Evolutionary conservation across 1,284 basidiomycete genomes (phyloP).

Genomic region (Trichosporon coremiiforme): DNA sequence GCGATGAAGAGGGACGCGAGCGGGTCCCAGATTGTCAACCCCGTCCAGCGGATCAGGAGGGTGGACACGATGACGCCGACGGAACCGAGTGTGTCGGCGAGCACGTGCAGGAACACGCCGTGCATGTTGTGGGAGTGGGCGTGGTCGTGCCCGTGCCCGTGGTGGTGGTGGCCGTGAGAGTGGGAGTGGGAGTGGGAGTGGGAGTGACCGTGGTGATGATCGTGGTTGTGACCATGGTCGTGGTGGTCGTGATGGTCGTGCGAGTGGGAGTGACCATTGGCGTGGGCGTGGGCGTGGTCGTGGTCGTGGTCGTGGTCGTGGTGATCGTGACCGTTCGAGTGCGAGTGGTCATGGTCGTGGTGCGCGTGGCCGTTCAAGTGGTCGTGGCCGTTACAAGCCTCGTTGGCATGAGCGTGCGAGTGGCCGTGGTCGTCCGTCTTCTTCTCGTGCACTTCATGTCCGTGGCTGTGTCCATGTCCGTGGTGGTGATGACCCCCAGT

Average conservation of each 20-base stretch:
- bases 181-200: slow-evolving; percentile 21
- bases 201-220: not conserved
- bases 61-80: slow-evolving; percentile 99
- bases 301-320: slow-evolving; percentile 47
- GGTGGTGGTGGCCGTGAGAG: slow-evolving; percentile 44
- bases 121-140: slow-evolving; percentile 98
- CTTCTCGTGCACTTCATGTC: slow-evolving; percentile 40
- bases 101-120: slow-evolving; percentile 79
- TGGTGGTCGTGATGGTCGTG: slow-evolving; percentile 14
- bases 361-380: slow-evolving; percentile 22
- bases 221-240: slow-evolving; percentile 15
- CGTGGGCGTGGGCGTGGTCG: slow-evolving; percentile 32
- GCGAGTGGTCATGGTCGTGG: slow-evolving; percentile 29
- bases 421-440: slow-evolving; percentile 27
- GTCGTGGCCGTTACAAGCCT: slow-evolving; percentile 30
- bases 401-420: not conserved
- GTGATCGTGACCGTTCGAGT: slow-evolving; percentile 12
- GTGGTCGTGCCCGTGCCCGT: slow-evolving; percentile 53
- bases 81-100: slow-evolving; percentile 42
- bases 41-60: slow-evolving; percentile 89
- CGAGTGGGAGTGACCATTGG: slow-evolving; percentile 24
- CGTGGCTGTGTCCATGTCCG: slow-evolving; percentile 61
- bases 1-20: slow-evolving; percentile 98
- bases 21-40: slow-evolving; percentile 99
- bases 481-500: slow-evolving; percentile 91